Base-by-base conservation (phyloP, 192 early-diverging fungal genomes). In the Backusella parvicylindrica region DNA sequence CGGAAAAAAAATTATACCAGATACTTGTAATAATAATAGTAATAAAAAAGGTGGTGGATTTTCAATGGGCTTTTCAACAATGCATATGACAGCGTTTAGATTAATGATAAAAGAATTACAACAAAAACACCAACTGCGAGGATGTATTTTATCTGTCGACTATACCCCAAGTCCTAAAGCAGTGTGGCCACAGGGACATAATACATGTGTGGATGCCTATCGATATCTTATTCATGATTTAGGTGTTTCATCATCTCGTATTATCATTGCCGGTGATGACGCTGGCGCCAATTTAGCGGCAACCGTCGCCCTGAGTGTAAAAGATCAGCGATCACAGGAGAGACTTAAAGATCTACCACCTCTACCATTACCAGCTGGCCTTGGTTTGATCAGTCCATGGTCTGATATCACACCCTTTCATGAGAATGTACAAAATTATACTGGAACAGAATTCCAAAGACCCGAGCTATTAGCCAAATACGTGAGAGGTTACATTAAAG, bases 251-350 rank as follows among this genome's bases (percentile, higher is more conserved):
- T 38, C 75, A 2, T 33, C 26, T 0, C 69, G 47, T 30, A n/a
- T 70, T 1, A 13, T 70, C 3, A 26, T 63, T 60, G 53, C 21
- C 1, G 75, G 75, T 6, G 75, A 76, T 28, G 60, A 37, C 2
- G 67, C 66, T n/a, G 75, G 75, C n/a, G 75, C 68, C 15, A 76
- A 76, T 47, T n/a, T 69, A 16, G 68, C 40, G 11, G 50, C 66
- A 3, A 28, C 36, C 12, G 12, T 32, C 0, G 21, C 60, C 13
- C 35, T 64, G 13, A 21, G n/a, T 3, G 16, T 73, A 40, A 36
- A 41, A 32, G 23, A 73, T 5, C 36, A 76, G 32, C 32, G 68
- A 32, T 38, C 21, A 15, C 38, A 30, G 23, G 41, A 70, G 28
- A 23, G 23, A 47, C 18, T 70, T 31, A 41, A 70, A 9, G 68